A percentile compares a stretch with the other conserved stretches of the same genome.
These are phyloP conservation scores for Saccharomyces hybrid DNA, from an alignment of 1,139 yeast genomes.

Conservation along the genomic window DNA sequence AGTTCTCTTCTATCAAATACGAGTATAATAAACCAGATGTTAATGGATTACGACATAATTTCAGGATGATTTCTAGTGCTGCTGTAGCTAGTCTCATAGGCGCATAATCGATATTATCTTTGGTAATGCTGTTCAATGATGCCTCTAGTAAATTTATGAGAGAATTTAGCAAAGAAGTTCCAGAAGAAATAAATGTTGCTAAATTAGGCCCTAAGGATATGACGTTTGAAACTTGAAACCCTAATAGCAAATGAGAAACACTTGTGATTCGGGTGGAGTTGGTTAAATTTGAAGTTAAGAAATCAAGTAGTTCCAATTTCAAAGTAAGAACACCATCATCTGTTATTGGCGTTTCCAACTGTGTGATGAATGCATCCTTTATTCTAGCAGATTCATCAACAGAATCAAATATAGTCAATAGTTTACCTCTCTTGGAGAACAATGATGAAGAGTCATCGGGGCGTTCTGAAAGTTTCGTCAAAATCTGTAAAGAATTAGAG, in stretches of 20 bases:
- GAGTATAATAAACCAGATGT: slow-evolving; percentile 48
- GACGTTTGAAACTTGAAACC: slow-evolving; percentile 46
- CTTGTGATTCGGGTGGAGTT: slow-evolving; percentile 37
- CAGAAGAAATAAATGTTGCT: slow-evolving; percentile 44
- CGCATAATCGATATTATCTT: slow-evolving; percentile 41
- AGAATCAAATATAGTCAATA: slow-evolving; percentile 65
- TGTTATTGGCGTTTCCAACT: slow-evolving; percentile 45
- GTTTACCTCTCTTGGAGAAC: slow-evolving; percentile 43
- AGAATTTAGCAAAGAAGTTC: slow-evolving; percentile 47
- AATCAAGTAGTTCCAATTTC: slow-evolving; percentile 53
- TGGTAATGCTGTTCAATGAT: slow-evolving; percentile 39
- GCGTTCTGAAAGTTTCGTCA: slow-evolving; percentile 40
- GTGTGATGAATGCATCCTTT: slow-evolving; percentile 64
- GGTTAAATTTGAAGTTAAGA: slow-evolving; percentile 46
- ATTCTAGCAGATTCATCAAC: slow-evolving; percentile 64
- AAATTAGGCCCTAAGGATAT: slow-evolving; percentile 38
- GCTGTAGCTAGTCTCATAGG: slow-evolving; percentile 52
- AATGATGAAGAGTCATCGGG: slow-evolving; percentile 29
- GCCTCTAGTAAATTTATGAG: slow-evolving; percentile 44
- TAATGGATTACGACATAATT: slow-evolving; percentile 47
- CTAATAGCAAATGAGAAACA: slow-evolving; percentile 68
- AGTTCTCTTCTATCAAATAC: slow-evolving; percentile 43
- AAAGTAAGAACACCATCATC: slow-evolving; percentile 35
- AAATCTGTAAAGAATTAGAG: slow-evolving; percentile 43
- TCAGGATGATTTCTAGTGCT: slow-evolving; percentile 52